These are phyloP conservation scores for Lactarius tabidus DNA, from an alignment of 768 basidiomycete genomes.

Conservation along the genomic window DNA sequence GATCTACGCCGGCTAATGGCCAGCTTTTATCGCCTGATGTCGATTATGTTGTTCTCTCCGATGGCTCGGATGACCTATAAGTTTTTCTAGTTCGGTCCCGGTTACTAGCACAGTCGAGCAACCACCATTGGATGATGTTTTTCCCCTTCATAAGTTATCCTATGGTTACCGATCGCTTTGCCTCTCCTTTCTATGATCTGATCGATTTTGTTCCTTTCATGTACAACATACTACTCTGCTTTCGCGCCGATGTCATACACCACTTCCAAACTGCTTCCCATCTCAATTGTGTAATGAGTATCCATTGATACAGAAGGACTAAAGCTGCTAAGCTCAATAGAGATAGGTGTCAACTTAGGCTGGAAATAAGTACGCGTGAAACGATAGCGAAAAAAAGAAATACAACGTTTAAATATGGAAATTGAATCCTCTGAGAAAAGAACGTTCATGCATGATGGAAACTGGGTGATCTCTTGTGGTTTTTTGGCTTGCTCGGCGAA, in stretches of 20 bases:
- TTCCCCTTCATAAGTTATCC: not conserved
- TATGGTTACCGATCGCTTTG: not conserved
- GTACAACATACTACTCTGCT: conserved; percentile 10
- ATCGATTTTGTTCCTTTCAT: not conserved
- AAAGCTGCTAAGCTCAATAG: not conserved
- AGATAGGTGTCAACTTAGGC: conserved; percentile 2
- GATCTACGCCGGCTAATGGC: conserved; percentile 26
- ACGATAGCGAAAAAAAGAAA: not conserved
- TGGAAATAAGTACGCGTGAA: not conserved
- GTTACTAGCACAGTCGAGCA: not conserved
- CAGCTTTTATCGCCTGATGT: conserved; percentile 31
- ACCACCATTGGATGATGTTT: not conserved
- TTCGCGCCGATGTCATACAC: not conserved
- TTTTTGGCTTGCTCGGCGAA: conserved; percentile 17
- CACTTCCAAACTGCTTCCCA: not conserved
- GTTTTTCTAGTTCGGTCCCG: not conserved
- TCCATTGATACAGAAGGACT: conserved; percentile 7
- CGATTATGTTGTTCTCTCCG: conserved; percentile 73
- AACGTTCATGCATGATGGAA: conserved; percentile 17
- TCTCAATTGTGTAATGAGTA: not conserved
- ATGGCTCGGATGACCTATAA: conserved; percentile 50
- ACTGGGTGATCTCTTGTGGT: conserved; percentile 17
- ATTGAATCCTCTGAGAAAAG: not conserved
- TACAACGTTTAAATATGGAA: not conserved
- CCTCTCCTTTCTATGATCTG: not conserved